Base-by-base conservation (phyloP, 306 rosid genomes). In the Cyclanthera cordifolia region DNA sequence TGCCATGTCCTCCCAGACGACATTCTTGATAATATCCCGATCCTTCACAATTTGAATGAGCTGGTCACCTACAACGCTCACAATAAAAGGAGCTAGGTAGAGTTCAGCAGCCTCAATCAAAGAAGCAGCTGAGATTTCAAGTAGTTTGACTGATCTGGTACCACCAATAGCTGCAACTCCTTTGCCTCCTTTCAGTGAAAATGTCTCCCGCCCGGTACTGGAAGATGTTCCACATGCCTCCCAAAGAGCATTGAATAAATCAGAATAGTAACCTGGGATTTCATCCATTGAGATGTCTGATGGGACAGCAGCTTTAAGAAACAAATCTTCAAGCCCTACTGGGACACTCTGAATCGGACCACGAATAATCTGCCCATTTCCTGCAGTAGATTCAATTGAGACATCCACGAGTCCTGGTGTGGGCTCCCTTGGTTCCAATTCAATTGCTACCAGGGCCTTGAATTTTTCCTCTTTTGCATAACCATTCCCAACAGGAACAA, bases 301-400 rank as follows among this genome's bases (percentile, higher is more conserved):
- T 20, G 98, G 96, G 39, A 85, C 82, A 76, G 79, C 78, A 43
- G 95, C 87, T 82, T 76, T 83, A 43, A 87, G 90, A 89, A 93
- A 93, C 96, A 93, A 84, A 85, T 93, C 96, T 78, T 93, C 98
- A 66, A 89, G 90, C 74, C 96, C 98, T 51, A 86, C 80, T 17
- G 85, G 75, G 73, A 93, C 79, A 76, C 94, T 82, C 72, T 83
- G 87, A 80, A 93, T 93, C 81, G 78, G 95, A 54, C 94, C 96
- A 76, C 82, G 82, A 77, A 93, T 78, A 43, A 87, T 86, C 81
- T 83, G 89, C 57, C 95, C 91, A 59, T 82, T 87, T 79, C 88
- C 94, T 6, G 95, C 80, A 68, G 88, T 93, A 73, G 96, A 79
- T 84, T 84, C 96, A 72, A 93, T 87, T 69, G 77, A 76, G 75